Percentiles rank a stretch among this genome's conserved stretches.
Conservation (phyloP, 2,329 filamentous ascomycete genomes). For the Metarhizium album region DNA sequence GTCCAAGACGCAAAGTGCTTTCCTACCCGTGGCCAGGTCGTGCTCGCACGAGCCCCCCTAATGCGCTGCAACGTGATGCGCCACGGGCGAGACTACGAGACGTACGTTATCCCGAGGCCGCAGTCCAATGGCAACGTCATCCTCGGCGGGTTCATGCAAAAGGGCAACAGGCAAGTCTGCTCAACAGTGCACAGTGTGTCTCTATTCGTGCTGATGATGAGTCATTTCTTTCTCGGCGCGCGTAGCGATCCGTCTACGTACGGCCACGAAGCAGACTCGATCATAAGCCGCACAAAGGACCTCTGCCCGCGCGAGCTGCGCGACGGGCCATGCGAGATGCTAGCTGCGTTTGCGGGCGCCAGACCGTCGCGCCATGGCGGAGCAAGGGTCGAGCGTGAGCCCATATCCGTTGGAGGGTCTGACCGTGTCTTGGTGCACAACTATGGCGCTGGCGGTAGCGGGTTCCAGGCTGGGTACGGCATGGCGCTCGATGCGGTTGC, state of each 20-base stretch:
- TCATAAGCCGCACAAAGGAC: slow-evolving; percentile 22
- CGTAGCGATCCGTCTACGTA: slow-evolving; percentile 24
- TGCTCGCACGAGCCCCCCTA: slow-evolving; percentile 22
- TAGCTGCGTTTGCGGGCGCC: slow-evolving; percentile 22
- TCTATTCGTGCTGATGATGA: too few relatives aligned
- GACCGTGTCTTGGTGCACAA: slow-evolving; percentile 25
- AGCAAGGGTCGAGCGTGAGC: slow-evolving; percentile 32
- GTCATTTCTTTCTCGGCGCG: not conserved
- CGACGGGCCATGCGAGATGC: slow-evolving; percentile 15
- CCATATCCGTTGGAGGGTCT: slow-evolving; percentile 13
- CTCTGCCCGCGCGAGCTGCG: slow-evolving; percentile 20
- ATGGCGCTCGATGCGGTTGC: slow-evolving; percentile 27
- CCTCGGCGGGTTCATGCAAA: slow-evolving; percentile 30
- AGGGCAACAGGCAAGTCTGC: slow-evolving; percentile 18
- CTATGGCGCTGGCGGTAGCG: slow-evolving; percentile 34
- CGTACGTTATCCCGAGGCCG: slow-evolving; percentile 29
- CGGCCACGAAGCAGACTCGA: slow-evolving; percentile 25
- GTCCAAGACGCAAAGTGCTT: slow-evolving; percentile 28
- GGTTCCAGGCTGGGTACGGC: slow-evolving; percentile 32
- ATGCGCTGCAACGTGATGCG: slow-evolving; percentile 27
- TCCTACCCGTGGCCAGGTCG: slow-evolving; percentile 29
- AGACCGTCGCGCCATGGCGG: slow-evolving; percentile 29
- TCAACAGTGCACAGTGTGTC: too few relatives aligned
- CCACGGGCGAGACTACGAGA: slow-evolving; percentile 27
- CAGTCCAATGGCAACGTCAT: slow-evolving; percentile 23